Base-by-base conservation (phyloP, 1,139 yeast species). In the Hanseniaspora gamundiae region DNA sequence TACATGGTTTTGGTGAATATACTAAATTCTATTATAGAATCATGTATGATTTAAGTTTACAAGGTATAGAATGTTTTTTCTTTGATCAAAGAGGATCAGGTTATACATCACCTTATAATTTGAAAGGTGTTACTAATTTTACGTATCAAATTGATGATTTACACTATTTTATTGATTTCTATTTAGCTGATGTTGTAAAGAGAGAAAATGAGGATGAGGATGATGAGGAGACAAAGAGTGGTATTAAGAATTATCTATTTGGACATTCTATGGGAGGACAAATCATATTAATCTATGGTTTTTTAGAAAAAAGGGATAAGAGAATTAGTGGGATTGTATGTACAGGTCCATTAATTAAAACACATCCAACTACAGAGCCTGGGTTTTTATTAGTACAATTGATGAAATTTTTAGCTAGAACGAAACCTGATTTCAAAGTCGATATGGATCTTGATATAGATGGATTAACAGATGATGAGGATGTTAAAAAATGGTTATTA, bases 261-360 rank as follows among this genome's bases (percentile, higher is more conserved):
- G 95, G 96, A 2, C 94, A 84, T 57, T 84, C 94, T n/a, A 87
- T 91, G 96, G 98, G 98, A 41, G 96, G 96, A 19, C 95, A 84
- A 0, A 78, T 86, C 44, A 67, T 69, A 0, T 67, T 87, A 49
- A 84, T 80, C 61, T 88, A 88, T 60, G 84, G 78, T 14, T 71
- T 80, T 43, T 65, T 66, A 40, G 96, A 96, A 3, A 73, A 68
- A 49, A 56, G 74, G 40, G 73, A 76, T 33, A 55, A 69, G 3
- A 30, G 17, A n/a, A 30, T 88, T 42, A 66, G 68, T 41, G 81
- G 80, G 0, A 74, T 75, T 47, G 64, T 78, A 40, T 77, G 74
- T 2, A 67, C 74, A 31, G 88, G 82, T 1, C 96, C 97, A 0
- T 68, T 81, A 56, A 67, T 87, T 36, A 56, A 62, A 30, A 64